phyloP scores from a whole-genome alignment of 176 grass and related monocot species.

The Oryza meyeriana region DNA sequence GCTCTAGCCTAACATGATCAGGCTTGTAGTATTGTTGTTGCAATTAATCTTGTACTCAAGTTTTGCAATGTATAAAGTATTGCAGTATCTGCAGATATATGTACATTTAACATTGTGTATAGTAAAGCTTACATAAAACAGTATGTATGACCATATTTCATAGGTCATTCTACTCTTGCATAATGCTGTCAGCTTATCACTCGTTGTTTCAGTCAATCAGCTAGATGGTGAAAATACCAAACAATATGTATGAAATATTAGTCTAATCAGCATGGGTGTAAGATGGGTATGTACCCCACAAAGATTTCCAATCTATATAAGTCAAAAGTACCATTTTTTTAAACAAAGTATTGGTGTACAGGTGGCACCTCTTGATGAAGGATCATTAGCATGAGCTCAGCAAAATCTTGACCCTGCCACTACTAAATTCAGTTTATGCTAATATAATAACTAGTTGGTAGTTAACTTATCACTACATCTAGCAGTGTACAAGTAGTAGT shows the following conservation, averaged over 20 bases:
- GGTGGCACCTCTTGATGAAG: neutral
- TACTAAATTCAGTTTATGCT: neutral
- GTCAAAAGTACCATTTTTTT: neutral
- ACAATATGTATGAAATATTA: neutral
- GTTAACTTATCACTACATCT: neutral
- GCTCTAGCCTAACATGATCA: constrained; percentile 19
- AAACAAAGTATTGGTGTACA: neutral
- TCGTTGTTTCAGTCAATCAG: neutral
- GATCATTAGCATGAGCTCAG: neutral
- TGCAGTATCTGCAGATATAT: neutral
- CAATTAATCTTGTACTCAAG: neutral
- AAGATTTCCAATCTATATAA: neutral
- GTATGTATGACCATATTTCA: neutral
- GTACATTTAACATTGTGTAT: neutral
- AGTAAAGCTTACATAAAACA: neutral
- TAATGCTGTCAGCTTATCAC: neutral
- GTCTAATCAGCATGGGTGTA: neutral
- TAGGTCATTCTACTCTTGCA: neutral
- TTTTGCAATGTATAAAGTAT: constrained; percentile 12
- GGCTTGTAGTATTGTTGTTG: neutral
- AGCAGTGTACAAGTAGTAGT: neutral
- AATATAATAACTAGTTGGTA: neutral
- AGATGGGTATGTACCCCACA: neutral
- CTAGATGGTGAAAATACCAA: neutral
- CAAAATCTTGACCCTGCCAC: neutral